A percentile compares a stretch with the other conserved stretches of the same genome.
These are phyloP conservation scores for Kondoa subrosea DNA, from an alignment of 768 basidiomycete genomes.

Conservation along the genomic window DNA sequence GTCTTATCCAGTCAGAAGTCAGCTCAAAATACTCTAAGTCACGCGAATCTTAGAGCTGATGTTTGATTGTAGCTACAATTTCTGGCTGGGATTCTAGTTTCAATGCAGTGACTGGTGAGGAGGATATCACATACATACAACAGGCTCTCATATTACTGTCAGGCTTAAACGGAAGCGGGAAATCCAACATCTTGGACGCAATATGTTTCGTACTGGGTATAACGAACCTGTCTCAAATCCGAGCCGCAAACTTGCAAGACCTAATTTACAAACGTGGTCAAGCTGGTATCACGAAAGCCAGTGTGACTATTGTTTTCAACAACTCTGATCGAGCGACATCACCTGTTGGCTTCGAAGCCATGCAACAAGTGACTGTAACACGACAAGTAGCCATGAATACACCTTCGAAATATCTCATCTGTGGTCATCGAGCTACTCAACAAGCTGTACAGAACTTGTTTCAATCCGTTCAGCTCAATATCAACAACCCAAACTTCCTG, in stretches of 20 bases:
- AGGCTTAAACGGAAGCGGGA: conserved; percentile 70
- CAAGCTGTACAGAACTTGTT: conserved; percentile 74
- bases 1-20: conserved; percentile 43
- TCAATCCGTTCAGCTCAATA: conserved; percentile 92
- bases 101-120: conserved; percentile 57
- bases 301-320: conserved; percentile 96
- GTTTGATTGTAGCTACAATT: conserved; percentile 65
- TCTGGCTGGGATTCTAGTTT: conserved; percentile 95
- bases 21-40: not conserved
- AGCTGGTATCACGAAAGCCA: conserved; percentile 89
- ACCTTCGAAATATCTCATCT: conserved; percentile 81
- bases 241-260: conserved; percentile 86
- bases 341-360: conserved; percentile 63
- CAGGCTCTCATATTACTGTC: not conserved
- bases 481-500: conserved; percentile 98
- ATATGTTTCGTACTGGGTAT: conserved; percentile 98
- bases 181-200: conserved; percentile 97
- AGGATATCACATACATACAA: not conserved
- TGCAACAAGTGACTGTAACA: conserved; percentile 83
- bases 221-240: conserved; percentile 87
- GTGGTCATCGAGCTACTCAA: conserved; percentile 83
- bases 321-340: conserved; percentile 70
- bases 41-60: conserved; percentile 28
- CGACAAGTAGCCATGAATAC: conserved; percentile 77
- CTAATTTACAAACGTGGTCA: conserved; percentile 98